Base-by-base conservation (phyloP, 2,329 filamentous ascomycete genomes). In the Colletotrichum falcatum region DNA sequence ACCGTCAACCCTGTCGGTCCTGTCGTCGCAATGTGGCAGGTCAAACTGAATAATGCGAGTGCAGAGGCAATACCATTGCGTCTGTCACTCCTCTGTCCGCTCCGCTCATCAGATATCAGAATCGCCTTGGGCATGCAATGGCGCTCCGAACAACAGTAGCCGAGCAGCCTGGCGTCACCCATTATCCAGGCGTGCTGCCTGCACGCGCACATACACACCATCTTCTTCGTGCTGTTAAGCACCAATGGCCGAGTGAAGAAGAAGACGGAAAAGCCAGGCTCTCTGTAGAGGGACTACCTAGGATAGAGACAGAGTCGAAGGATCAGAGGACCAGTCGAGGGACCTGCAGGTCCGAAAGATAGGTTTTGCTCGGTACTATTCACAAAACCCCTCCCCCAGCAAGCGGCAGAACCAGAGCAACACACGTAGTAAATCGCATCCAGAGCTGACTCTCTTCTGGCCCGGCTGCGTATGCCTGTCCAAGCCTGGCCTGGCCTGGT, bases 1-100 rank as follows among this genome's bases (percentile, higher is more conserved):
- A 70, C 64, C 66, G 26, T 70, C 61, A 70, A 71, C 69, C 69
- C 69, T 71, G 69, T 71, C 69, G 69, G 69, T 64, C 54, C 54
- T 26, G 56, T 49, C 65, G 61, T 71, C 69, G 69, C 60, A 71
- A 71, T 71, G 44, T 58, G 69, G 69, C 69, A 71, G 69, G 69
- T 71, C 69, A 63, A 64, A 70, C 64, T 70, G 68, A 66, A 66
- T 58, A 66, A 61, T 70, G 67, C 35, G 63, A 70, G 58, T 70
- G 69, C 60, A 65, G 60, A 69, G 62, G 65, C 28, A 65, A 65
- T 48, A 54, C 39, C 65, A 56, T 20, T 59, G 64, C 68, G 53
- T 70, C 64, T 63, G 53, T 59, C 64, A 70, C 64, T 28, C 44
- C 30, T 58, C 26, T 67, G 64, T 39, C 51, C 58, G 51, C 58